Percentiles rank a stretch among this genome's conserved stretches.
phyloP scores from a whole-genome alignment of 441 rosid species.

The Corymbia calophylla region DNA sequence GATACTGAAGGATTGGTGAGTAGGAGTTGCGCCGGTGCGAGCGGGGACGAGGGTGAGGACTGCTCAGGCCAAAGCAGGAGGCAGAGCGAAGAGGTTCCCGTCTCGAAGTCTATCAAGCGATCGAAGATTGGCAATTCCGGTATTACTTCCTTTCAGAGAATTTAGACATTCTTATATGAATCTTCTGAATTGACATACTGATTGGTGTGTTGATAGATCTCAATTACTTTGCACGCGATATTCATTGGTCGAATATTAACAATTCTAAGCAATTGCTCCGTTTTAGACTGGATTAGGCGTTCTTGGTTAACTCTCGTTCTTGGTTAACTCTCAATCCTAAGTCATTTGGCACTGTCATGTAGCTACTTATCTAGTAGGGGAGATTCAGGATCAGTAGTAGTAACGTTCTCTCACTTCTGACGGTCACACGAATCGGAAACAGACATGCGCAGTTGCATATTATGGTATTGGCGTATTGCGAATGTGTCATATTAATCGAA shows the following conservation, averaged over 20 bases:
- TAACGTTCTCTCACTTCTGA: neutral
- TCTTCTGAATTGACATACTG: no score
- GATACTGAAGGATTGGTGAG: constrained; percentile 8
- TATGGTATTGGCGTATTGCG: neutral
- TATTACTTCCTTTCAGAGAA: neutral
- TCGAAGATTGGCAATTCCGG: neutral
- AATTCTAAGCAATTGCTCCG: neutral
- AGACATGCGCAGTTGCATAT: neutral
- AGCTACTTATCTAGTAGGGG: neutral
- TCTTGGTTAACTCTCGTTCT: neutral
- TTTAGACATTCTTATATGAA: neutral
- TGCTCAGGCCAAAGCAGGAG: neutral
- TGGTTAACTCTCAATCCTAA: neutral
- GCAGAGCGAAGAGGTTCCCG: neutral
- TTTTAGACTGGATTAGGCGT: neutral
- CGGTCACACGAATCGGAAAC: neutral
- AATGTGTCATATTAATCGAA: neutral
- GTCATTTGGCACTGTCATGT: neutral
- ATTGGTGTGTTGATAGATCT: neutral
- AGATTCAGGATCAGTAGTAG: neutral
- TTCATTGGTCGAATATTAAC: neutral
- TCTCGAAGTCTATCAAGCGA: neutral
- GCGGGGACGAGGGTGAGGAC: neutral
- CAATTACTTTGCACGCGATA: fast-evolving
- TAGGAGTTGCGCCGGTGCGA: neutral